Base-by-base conservation (phyloP, 2,329 filamentous ascomycete species). In the Aureobasidium lini region DNA sequence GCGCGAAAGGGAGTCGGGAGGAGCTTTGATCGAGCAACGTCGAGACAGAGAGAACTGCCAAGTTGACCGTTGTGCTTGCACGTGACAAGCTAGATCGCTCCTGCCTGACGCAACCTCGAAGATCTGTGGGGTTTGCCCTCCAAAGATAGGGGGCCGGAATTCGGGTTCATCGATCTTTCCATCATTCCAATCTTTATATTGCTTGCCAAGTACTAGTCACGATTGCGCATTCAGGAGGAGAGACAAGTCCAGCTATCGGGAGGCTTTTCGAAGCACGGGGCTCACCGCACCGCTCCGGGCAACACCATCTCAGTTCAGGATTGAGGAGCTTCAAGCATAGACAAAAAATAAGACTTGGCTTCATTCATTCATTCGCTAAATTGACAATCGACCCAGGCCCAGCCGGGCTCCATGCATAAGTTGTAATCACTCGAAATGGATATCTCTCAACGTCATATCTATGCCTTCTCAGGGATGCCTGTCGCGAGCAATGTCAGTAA, bases 391-490 rank as follows among this genome's bases (percentile, higher is more conserved):
- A 46, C 52, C 42, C 52, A 34, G 42, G 40, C 52, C 52, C 40
- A 57, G 52, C 42, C 52, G 23, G 39, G 42, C 52, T 46, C 23
- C 40, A 57, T 57, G 52, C 39, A 57, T 37, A 32, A n/a, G 40
- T 28, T 36, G 31, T 44, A 40, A 37, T 37, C 16, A 44, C 37
- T 56, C n/a, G 31, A 46, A 46, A 23, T 7, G 52, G 42, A 11
- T 40, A 32, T 48, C 11, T 46, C 29, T 11, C 29, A 18, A 57
- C 31, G 49, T 29, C 13, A 40, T n/a, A 39, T 49, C 48, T 60
- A 60, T 40, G 43, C 50, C 59, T 50, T 39, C 29, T 61, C 59
- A 9, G 59, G 59, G 23, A 61, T 57, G 31, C 59, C 59, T 61
- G 39, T 13, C 43, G 44, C 36, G 28, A 43, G 36, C 42, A 39